Base-by-base conservation (phyloP, 2,329 filamentous ascomycete species). In the Xylaria sp. region DNA sequence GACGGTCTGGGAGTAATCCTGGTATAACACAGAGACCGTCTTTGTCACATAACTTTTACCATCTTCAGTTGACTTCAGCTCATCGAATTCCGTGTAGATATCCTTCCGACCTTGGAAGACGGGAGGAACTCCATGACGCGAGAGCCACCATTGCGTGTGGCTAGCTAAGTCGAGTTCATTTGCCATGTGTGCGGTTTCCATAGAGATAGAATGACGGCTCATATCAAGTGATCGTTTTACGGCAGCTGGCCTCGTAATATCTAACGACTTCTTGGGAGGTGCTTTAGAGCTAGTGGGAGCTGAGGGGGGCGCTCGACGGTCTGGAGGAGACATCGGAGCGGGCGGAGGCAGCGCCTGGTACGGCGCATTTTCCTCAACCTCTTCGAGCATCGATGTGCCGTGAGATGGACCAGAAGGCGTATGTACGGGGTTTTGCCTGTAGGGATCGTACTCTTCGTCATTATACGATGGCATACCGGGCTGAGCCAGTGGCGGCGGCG, bases 1-100 rank as follows among this genome's bases (percentile, higher is more conserved):
- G 64, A 95, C 81, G 0, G 93, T 97, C 72, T 97, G 94, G 16
- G 92, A 97, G 74, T 99, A 99, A 76, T 99, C 94, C 69, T 92
- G 87, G 77, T 91, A 99, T 7, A 99, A 77, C n/a, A 97, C 79
- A 67, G 89, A 94, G 48, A 97, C 81, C 61, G 92, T 86, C 65
- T 92, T 92, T 5, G 88, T 90, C 18, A 96, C 78, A 1, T 81
- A 82, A 0, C 85, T 85, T 71, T 87, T 88, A 30, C 89, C 86
- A 34, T 88, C 87, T 11, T 87, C 83, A 64, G 83, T 81, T 11
- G 87, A 83, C 5, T 82, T 86, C 1, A 87, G 85, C 71, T 97
- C 91, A 65, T 96, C 90, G 19, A 87, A 82, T 73, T 97, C 92
- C 55, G 85, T 89, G 56, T 91, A 83, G 13, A 97, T 81, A 71